Evolutionary conservation across 31 red algal genomes (phyloP).

Genomic region (Porphyra umbilicalis): DNA sequence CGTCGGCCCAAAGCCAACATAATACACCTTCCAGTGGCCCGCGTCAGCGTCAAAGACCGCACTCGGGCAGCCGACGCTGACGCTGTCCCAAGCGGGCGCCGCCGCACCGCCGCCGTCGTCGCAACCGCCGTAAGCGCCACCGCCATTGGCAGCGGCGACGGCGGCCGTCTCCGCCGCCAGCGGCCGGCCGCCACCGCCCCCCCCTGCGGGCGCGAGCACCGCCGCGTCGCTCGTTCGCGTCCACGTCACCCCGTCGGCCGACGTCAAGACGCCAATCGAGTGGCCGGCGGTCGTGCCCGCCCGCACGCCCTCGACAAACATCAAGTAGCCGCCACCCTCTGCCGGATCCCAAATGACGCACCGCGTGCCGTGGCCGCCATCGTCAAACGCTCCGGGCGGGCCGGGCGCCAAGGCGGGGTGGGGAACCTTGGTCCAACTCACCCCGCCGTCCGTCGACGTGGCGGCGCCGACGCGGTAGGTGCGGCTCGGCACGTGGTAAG

Average conservation of each 20-base stretch:
- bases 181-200: neutral
- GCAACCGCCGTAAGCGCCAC: no score
- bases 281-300: neutral
- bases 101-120: no score
- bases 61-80: neutral
- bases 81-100: neutral
- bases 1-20: neutral
- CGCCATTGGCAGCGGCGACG: neutral
- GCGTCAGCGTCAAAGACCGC: neutral
- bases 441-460: neutral
- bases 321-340: neutral
- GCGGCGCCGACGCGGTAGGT: neutral
- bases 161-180: neutral
- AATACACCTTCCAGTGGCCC: neutral
- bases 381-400: neutral
- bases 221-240: neutral
- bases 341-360: neutral
- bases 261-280: neutral
- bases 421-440: neutral
- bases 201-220: neutral
- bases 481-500: neutral
- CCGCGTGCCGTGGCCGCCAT: neutral
- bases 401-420: neutral
- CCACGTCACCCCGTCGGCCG: neutral
- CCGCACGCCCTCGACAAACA: neutral